Evolutionary conservation across 768 basidiomycete genomes (phyloP), one percentile per base, ranked within the genome.

Genomic region (Pholiota microspora): DNA sequence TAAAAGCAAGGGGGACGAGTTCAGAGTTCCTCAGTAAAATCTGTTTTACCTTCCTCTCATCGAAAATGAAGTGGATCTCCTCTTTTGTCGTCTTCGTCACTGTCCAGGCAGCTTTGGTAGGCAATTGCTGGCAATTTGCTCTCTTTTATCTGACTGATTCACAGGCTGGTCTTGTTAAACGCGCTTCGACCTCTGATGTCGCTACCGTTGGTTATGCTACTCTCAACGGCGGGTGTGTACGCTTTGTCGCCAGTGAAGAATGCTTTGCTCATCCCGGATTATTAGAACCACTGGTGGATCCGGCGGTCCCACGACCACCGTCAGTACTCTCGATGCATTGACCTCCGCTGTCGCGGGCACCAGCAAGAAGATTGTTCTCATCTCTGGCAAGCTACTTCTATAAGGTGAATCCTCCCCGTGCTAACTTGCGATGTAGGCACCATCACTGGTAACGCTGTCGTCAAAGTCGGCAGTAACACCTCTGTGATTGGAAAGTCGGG

Each of bases 261-360:
- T n/a, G 18, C 47, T 16, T 35, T 5, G 18, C 28, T 34, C 45
- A 35, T 12, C 40, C n/a, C n/a, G n/a, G n/a, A n/a, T n/a, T n/a
- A n/a, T n/a, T n/a, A 77, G 77, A 18, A 79, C 77, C 2, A 68
- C 71, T 27, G 77, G 77, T 15, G 77, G 77, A 29, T 71, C 69
- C 31, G 77, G 77, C 29, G 77, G 77, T 10, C 57, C 74, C 6
- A 64, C 67, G 9, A 77, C 75, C 28, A 78, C 75, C 18, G 77
- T 79, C 16, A 67, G 73, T 34, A 72, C 71, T 24, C 70, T 79
- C 23, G 70, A 61, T 38, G 75, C 70, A 7, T 64, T 78, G 21
- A 78, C 73, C 9, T 42, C 68, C 25, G 77, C 77, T 45, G 75
- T 78, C 7, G 51, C 69, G 16, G 77, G 77, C n/a, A 61, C 59